A percentile compares a stretch with the other conserved stretches of the same genome.
Evolutionary conservation across 352 stramenopile species (phyloP).

Genomic region (Phytopythium helicoides): DNA sequence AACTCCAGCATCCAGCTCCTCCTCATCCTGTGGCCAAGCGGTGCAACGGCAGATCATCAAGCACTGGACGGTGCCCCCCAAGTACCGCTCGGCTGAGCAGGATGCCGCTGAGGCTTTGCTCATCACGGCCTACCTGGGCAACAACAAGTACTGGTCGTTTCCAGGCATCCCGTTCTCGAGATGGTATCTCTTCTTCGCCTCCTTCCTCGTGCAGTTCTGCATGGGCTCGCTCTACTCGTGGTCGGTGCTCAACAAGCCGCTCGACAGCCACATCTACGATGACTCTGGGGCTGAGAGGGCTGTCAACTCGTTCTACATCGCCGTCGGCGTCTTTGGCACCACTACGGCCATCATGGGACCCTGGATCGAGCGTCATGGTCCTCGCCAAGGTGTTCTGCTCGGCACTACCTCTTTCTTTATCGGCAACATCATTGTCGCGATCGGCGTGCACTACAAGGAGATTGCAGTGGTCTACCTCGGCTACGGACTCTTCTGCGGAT

Average conservation of each 20-base stretch:
- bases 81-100: conserved; percentile 42
- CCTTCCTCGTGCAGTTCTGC: conserved; percentile 66
- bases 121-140: conserved; percentile 49
- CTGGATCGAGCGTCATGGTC: conserved; percentile 60
- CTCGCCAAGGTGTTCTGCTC: conserved; percentile 36
- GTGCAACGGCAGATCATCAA: conserved; percentile 23
- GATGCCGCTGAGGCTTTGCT: conserved; percentile 51
- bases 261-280: conserved; percentile 50
- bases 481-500: conserved; percentile 64
- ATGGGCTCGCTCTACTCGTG: conserved; percentile 72
- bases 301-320: conserved; percentile 72
- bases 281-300: conserved; percentile 43
- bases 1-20: background rate
- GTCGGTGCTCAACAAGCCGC: conserved; percentile 68
- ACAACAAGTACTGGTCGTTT: conserved; percentile 45
- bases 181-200: conserved; percentile 65
- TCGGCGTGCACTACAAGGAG: conserved; percentile 49
- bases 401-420: conserved; percentile 45
- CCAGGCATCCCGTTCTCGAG: conserved; percentile 42
- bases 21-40: conserved; percentile 27
- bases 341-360: conserved; percentile 53
- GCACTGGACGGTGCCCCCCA: conserved; percentile 55
- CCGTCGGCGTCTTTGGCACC: conserved; percentile 51
- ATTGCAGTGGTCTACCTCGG: conserved; percentile 60
- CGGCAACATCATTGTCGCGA: conserved; percentile 50